Evolutionary conservation across 2,329 filamentous ascomycete species (phyloP).

Genomic region (Zymoseptoria crescenta): DNA sequence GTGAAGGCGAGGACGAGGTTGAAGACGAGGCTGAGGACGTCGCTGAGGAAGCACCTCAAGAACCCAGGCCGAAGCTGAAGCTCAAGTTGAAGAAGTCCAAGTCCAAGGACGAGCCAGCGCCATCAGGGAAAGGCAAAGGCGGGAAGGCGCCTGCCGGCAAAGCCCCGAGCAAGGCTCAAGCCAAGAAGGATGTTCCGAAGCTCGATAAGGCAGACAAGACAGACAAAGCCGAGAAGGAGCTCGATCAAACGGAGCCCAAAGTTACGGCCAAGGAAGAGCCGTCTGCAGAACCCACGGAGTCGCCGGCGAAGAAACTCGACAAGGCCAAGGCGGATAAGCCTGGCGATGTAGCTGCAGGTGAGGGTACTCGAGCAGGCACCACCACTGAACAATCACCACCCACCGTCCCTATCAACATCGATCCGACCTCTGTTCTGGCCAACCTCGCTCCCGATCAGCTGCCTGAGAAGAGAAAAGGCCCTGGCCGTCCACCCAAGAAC

Average conservation of each 20-base stretch:
- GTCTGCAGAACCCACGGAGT: slow-evolving; percentile 1
- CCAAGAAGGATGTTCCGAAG: not conserved
- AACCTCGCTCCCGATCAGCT: slow-evolving; percentile 29
- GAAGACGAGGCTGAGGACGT: slow-evolving; percentile 31
- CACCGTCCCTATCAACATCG: slow-evolving; percentile 13
- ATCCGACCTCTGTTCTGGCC: slow-evolving; percentile 26
- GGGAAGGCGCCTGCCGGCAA: slow-evolving; percentile 5
- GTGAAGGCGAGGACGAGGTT: slow-evolving; percentile 39
- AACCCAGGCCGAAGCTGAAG: slow-evolving; percentile 15
- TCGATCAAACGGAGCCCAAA: not conserved
- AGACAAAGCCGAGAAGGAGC: not conserved
- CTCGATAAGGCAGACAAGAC: not conserved
- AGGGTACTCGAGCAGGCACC: slow-evolving; percentile 1
- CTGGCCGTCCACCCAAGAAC: slow-evolving; percentile 74
- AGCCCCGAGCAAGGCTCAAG: slow-evolving; percentile 4
- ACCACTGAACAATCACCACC: slow-evolving; percentile 11
- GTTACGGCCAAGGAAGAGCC: slow-evolving; percentile 2
- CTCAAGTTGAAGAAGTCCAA: slow-evolving; percentile 16
- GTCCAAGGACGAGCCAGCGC: slow-evolving; percentile 9
- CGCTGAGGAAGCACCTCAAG: slow-evolving; percentile 6
- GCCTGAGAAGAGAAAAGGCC: slow-evolving; percentile 61
- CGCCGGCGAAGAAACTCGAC: slow-evolving; percentile 13
- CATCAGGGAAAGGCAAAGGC: slow-evolving; percentile 9
- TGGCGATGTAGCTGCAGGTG: slow-evolving; percentile 7
- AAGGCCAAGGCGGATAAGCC: slow-evolving; percentile 19